A percentile compares a stretch with the other conserved stretches of the same genome.
These are phyloP conservation scores for Flaveria robusta DNA, from an alignment of 129 eudicot genomes.

Conservation along the genomic window DNA sequence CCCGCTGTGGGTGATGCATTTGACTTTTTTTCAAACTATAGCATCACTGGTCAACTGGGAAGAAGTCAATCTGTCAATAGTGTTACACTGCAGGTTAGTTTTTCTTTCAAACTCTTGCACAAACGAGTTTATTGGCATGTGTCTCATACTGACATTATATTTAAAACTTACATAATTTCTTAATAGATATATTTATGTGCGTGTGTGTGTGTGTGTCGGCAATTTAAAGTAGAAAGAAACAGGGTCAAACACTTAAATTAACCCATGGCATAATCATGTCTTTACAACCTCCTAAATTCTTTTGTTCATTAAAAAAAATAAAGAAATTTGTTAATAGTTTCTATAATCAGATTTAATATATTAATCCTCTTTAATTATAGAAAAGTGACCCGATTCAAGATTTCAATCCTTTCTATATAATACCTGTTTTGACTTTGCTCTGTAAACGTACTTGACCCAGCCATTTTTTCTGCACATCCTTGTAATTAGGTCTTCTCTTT, in stretches of 20 bases:
- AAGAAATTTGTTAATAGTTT: not conserved
- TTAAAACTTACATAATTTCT: not conserved
- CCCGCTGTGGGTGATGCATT: slow-evolving; percentile 49
- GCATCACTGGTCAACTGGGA: slow-evolving; percentile 65
- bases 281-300: not conserved
- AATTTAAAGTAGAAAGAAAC: not conserved
- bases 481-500: slow-evolving; percentile 7
- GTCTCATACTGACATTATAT: not conserved
- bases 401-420: not conserved
- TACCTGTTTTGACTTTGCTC: not conserved
- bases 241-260: not conserved
- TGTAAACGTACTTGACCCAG: not conserved
- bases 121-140: not conserved
- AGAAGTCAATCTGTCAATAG: slow-evolving; percentile 72
- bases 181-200: no score
- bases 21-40: slow-evolving; percentile 75
- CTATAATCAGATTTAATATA: not conserved
- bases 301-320: not conserved
- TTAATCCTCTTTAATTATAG: not conserved
- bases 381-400: not conserved
- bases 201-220: not conserved
- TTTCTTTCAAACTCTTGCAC: slow-evolving; percentile 13
- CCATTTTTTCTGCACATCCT: not conserved
- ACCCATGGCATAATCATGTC: slow-evolving; percentile 1
- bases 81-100: slow-evolving; percentile 70